phyloP scores from a whole-genome alignment of 192 early-diverging fungal species.

The Coemansia sp. region DNA sequence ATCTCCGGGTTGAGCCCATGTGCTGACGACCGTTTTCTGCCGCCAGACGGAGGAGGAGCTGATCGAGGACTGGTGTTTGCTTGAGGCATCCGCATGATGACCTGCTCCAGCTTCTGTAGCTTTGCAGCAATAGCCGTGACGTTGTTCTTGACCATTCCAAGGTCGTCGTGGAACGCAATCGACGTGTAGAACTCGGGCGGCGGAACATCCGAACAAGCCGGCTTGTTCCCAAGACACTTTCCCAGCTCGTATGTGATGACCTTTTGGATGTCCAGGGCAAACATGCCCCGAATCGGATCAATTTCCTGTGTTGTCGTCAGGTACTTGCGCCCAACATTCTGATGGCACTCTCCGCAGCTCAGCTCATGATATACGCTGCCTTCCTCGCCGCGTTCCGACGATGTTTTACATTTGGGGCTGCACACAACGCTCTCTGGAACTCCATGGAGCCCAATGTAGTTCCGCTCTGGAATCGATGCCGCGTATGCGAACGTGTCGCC shows the following conservation, averaged over 20 bases:
- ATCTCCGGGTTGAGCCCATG: constrained; percentile 40
- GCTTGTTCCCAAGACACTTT: constrained; percentile 30
- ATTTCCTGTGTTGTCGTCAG: constrained; percentile 37
- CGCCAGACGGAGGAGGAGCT: constrained; percentile 8
- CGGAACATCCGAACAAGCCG: constrained; percentile 7
- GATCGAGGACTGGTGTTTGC: constrained; percentile 29
- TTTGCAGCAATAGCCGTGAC: constrained; percentile 41
- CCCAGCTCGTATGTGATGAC: constrained; percentile 50
- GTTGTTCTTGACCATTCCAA: constrained; percentile 40
- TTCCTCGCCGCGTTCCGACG: constrained; percentile 26
- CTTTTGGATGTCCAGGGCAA: constrained; percentile 37
- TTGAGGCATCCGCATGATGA: constrained; percentile 14
- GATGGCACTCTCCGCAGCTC: constrained; percentile 37
- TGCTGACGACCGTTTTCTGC: constrained; percentile 18
- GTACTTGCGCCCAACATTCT: constrained; percentile 31
- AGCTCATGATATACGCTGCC: constrained; percentile 44
- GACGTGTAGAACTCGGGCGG: constrained; percentile 48
- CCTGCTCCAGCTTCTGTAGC: constrained; percentile 41
- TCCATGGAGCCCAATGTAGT: constrained; percentile 36
- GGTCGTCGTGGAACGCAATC: constrained; percentile 29
- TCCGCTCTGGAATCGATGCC: constrained; percentile 43
- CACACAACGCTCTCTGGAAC: constrained; percentile 37
- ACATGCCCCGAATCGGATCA: constrained; percentile 33
- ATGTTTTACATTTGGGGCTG: constrained; percentile 26
- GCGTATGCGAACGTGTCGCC: constrained; percentile 52